Evolutionary conservation across 179 eudicot species (phyloP).

Genomic region (Sideroxylon spinosum): DNA sequence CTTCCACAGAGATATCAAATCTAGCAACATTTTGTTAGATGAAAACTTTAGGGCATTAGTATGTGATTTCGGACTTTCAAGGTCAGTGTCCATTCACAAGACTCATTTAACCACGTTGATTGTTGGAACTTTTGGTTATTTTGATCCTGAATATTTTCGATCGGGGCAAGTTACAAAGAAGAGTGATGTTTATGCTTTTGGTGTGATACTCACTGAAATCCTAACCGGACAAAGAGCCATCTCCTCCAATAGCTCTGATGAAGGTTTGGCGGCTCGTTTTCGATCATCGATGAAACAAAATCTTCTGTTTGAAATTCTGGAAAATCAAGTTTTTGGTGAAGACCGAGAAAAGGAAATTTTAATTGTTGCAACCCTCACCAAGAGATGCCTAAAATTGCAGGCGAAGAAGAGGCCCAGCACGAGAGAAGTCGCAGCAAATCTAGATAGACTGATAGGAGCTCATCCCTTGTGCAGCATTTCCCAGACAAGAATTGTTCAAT

Average conservation of each 20-base stretch:
- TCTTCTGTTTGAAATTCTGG: neutral
- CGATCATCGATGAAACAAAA: too few relatives aligned
- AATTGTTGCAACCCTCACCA: neutral
- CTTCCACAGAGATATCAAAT: constrained; percentile 20
- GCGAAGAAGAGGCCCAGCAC: constrained; percentile 15
- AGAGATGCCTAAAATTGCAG: neutral
- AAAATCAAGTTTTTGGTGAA: too few relatives aligned
- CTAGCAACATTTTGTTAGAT: constrained; percentile 19
- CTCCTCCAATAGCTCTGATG: neutral
- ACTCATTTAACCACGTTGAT: too few relatives aligned
- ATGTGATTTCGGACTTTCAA: too few relatives aligned
- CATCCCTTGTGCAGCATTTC: too few relatives aligned
- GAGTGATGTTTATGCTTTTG: constrained; percentile 55
- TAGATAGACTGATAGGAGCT: neutral
- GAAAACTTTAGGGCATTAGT: constrained; percentile 14
- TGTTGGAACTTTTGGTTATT: constrained; percentile 35
- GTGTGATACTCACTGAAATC: constrained; percentile 43
- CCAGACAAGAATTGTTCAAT: too few relatives aligned
- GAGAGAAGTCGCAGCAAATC: constrained; percentile 23
- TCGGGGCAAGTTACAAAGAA: constrained; percentile 37
- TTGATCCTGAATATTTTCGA: constrained; percentile 44
- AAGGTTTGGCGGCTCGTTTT: constrained; percentile 1
- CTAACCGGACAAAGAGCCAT: constrained; percentile 27
- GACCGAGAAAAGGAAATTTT: neutral
- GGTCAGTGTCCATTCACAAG: too few relatives aligned